Evolutionary conservation across 345 rosid species (phyloP), one percentile per base, ranked within the genome.

Genomic region (Camelina sativa): DNA sequence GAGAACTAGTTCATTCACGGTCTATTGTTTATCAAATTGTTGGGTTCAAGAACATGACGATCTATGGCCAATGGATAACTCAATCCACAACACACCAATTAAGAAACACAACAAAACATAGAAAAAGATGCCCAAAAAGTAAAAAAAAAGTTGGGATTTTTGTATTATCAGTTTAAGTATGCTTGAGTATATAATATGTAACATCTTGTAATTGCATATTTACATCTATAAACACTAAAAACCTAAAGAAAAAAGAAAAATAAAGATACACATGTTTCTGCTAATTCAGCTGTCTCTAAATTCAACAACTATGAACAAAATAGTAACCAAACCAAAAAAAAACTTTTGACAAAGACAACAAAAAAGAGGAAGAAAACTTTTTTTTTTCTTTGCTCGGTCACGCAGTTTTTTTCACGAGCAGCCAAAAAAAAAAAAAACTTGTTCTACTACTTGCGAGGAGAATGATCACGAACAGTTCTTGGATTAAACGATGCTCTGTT

Each of bases 401-500:
- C 72, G 66, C 67, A 54, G 25, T 76, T 55, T 60, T 23, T 32
- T 62, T 34, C 68, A 60, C 63, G 62, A 62, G 80, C 75, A 70
- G 71, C 71, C 79, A 63, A 11, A 70, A 46, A 35, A 20, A 20
- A 47, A 9, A 69, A 66, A 61, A 72, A 47, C 19, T 7, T n/a
- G 12, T 8, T 78, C 60, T 73, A 74, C 66, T 67, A 74, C 66
- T 67, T 78, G 51, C 9, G 46, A 8, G 69, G 47, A 47, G 50
- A 47, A 32, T 22, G 64, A 53, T 38, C 43, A 37, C 44, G 76
- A 58, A 55, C 58, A 48, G 59, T 82, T 67, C 38, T 62, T 11
- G 85, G 85, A 63, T 82, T 77, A 70, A 81, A 79, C 34, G 65
- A 63, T 60, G 62, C 16, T 75, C 47, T 81, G 7, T 38, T 64